Percentiles rank a stretch among this genome's conserved stretches.
Conservation (phyloP, 1,139 yeast species). For the Geotrichum klebahnii region DNA sequence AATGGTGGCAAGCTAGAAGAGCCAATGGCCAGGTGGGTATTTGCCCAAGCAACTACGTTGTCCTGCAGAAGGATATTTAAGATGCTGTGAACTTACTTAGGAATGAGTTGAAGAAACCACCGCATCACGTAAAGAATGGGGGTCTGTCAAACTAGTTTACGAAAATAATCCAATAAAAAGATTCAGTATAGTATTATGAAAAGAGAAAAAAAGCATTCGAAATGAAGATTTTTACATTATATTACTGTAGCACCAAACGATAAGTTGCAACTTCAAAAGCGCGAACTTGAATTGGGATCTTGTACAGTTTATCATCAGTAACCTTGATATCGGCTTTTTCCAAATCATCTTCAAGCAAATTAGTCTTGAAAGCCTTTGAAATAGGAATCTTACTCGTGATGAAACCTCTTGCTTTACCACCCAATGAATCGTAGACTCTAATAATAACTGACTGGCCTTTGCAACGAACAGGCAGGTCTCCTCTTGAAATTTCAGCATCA, state of each 20-base stretch:
- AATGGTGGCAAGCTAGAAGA: slow-evolving; percentile 98
- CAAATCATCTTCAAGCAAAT: slow-evolving; percentile 65
- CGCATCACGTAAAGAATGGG: too few relatives aligned
- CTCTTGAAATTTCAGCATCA: slow-evolving; percentile 50
- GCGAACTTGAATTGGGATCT: slow-evolving; percentile 49
- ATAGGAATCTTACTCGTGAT: slow-evolving; percentile 39
- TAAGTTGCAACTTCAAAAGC: slow-evolving; percentile 75
- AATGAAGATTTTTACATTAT: not conserved
- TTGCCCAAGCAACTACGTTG: slow-evolving; percentile 92
- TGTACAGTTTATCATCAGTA: slow-evolving; percentile 31
- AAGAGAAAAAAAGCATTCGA: too few relatives aligned
- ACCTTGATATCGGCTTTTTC: slow-evolving; percentile 41
- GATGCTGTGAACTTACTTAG: not conserved
- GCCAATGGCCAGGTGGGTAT: slow-evolving; percentile 91
- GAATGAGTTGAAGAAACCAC: too few relatives aligned
- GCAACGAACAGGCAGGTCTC: slow-evolving; percentile 44
- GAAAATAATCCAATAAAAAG: too few relatives aligned
- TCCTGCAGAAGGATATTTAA: slow-evolving; percentile 41
- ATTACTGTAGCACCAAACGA: slow-evolving; percentile 28
- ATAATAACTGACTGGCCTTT: slow-evolving; percentile 48
- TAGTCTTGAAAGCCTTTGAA: slow-evolving; percentile 52
- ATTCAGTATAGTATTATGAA: too few relatives aligned
- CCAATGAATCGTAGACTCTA: slow-evolving; percentile 80
- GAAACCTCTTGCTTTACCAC: slow-evolving; percentile 62
- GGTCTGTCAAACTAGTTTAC: too few relatives aligned